Base-by-base conservation (phyloP, 352 stramenopile genomes). In the Globisporangium radiosum region DNA sequence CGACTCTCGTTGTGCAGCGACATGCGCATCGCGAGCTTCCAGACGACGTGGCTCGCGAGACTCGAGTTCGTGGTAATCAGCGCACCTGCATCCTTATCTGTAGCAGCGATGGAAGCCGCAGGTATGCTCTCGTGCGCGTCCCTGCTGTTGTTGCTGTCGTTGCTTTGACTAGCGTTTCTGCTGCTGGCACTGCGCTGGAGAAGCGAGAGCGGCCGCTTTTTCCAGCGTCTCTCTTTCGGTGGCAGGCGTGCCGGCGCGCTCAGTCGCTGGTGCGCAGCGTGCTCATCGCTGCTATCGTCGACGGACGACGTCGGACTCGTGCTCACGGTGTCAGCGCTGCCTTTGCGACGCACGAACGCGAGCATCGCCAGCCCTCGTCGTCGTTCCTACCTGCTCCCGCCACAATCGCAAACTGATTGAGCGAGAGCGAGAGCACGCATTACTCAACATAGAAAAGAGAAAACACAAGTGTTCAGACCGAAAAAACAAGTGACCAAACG, bases 1-100 rank as follows among this genome's bases (percentile, higher is more conserved):
- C 77, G 75, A 19, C 57, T 90, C 50, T 90, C 79, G 56, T 87
- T 75, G 64, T 79, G 74, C 19, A 77, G 73, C 17, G 79, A 90
- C 73, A 90, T 80, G 52, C 66, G 65, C 73, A 86, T 73, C 14
- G 77, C 77, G 17, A 90, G 64, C 52, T 79, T 79, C 73, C 71
- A 87, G 68, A 89, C 73, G 42, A 86, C 68, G 54, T 89, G 69
- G 51, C 73, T 78, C 36, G 75, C 67, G 3, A 87, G 66, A 40
- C 59, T 59, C 45, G 59, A 47, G 44, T 47, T 62, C n/a, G 40
- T 7, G 2, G 52, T 43, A 36, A 63, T 43, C 15, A 63, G 57
- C 42, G 51, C 44, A 0, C 52, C 62, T 8, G 60, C 47, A 19
- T 66, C 55, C 42, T 57, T 58, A n/a, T 60, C 53, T 15, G 40